phyloP scores from a whole-genome alignment of 371 early-diverging fungal genomes.

The Syncephalastrum sp. region DNA sequence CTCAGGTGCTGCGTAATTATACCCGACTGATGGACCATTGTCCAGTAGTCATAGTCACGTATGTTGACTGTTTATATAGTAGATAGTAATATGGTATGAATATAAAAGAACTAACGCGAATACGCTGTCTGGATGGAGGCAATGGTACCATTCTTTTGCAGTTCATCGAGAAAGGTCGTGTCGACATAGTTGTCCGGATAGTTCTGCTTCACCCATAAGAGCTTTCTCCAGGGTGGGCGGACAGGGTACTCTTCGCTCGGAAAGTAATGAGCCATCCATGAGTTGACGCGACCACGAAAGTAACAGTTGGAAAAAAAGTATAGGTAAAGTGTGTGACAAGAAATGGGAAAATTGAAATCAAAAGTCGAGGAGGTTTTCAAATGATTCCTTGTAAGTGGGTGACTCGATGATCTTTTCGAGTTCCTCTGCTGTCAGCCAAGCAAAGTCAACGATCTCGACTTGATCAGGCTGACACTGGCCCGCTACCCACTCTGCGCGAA shows the following conservation, averaged over 20 bases:
- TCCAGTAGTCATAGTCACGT: constrained; percentile 71
- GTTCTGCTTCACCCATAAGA: constrained; percentile 86
- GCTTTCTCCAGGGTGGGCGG: constrained; percentile 77
- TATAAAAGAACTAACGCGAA: too few relatives aligned
- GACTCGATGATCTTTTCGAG: constrained; percentile 51
- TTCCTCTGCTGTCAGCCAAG: constrained; percentile 85
- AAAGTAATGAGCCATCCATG: constrained; percentile 17
- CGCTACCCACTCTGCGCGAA: constrained; percentile 27
- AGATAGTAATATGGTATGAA: too few relatives aligned
- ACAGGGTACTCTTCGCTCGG: constrained; percentile 21
- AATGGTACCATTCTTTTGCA: constrained; percentile 85
- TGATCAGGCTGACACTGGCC: constrained; percentile 59
- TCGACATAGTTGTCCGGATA: constrained; percentile 96
- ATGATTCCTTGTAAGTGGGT: too few relatives aligned
- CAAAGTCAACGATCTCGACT: constrained; percentile 69
- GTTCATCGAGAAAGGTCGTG: constrained; percentile 78
- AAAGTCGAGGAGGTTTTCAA: too few relatives aligned
- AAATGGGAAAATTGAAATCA: too few relatives aligned
- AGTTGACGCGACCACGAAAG: too few relatives aligned
- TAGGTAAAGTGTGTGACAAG: too few relatives aligned
- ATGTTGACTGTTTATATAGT: constrained; percentile 55
- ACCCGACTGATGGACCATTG: constrained; percentile 69
- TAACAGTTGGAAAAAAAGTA: too few relatives aligned
- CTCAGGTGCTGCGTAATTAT: constrained; percentile 86
- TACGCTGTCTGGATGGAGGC: too few relatives aligned